Percentiles rank a stretch among this genome's conserved stretches.
Conservation (phyloP, 192 early-diverging fungal genomes). For the Coemansia sp. region DNA sequence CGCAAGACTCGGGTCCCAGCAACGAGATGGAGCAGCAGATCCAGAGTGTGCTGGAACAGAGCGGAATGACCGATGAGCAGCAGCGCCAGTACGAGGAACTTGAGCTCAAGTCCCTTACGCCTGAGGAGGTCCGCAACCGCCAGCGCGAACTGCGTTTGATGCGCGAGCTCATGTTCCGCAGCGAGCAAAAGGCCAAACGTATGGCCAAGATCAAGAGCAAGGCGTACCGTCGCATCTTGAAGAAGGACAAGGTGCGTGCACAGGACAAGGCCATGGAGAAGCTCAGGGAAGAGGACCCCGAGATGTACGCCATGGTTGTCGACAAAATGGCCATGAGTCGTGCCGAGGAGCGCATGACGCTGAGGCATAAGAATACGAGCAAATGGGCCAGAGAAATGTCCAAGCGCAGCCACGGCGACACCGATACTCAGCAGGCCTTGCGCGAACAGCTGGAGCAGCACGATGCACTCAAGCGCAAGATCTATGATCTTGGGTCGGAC, state of each 20-base stretch:
- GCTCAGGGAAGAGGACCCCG: conserved; percentile 66
- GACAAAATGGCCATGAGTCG: conserved; percentile 55
- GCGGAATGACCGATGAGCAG: conserved; percentile 73
- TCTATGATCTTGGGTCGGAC: conserved; percentile 67
- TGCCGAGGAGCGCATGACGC: conserved; percentile 88
- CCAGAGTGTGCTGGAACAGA: conserved; percentile 62
- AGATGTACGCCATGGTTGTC: conserved; percentile 50
- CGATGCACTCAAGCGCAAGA: conserved; percentile 77
- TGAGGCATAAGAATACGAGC: conserved; percentile 91
- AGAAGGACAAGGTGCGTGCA: conserved; percentile 70
- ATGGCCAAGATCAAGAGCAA: conserved; percentile 98
- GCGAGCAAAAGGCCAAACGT: conserved; percentile 87
- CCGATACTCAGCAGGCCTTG: conserved; percentile 71
- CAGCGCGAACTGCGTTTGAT: conserved; percentile 81
- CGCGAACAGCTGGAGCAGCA: conserved; percentile 80
- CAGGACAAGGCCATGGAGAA: conserved; percentile 65
- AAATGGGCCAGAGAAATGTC: conserved; percentile 94
- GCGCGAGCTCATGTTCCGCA: conserved; percentile 91
- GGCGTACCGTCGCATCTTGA: conserved; percentile 84
- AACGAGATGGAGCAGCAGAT: conserved; percentile 82
- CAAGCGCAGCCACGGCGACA: conserved; percentile 56
- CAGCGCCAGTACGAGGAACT: conserved; percentile 83
- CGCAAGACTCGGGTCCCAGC: conserved; percentile 18
- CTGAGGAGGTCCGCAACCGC: conserved; percentile 76
- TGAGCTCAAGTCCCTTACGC: conserved; percentile 75